Percentiles rank a stretch among this genome's conserved stretches.
phyloP scores from a whole-genome alignment of 768 basidiomycete genomes.

The Naganishia kalamii region DNA sequence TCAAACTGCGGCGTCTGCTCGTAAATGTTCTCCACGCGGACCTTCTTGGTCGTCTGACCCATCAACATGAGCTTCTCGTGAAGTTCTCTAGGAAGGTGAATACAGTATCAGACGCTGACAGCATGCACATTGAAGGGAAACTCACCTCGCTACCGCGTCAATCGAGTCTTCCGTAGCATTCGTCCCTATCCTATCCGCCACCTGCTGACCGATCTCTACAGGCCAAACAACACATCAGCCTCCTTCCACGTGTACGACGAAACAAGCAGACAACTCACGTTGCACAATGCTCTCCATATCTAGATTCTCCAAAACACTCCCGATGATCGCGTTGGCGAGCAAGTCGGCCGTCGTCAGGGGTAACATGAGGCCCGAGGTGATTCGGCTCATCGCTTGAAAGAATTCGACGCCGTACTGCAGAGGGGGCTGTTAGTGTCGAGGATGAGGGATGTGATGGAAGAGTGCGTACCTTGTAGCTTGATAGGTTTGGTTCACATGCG shows the following conservation, averaged over 20 bases:
- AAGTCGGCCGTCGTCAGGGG: conserved; percentile 92
- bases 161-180: conserved; percentile 84
- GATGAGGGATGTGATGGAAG: not conserved
- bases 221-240: not conserved
- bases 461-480: conserved; percentile 37
- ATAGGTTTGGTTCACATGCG: conserved; percentile 76
- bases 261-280: conserved; percentile 26
- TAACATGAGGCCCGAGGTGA: conserved; percentile 92
- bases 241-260: not conserved
- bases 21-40: conserved; percentile 94
- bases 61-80: conserved; percentile 83
- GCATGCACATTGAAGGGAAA: not conserved
- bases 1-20: conserved; percentile 78
- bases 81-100: conserved; percentile 54
- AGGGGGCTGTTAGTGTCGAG: not conserved
- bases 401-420: conserved; percentile 56
- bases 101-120: not conserved
- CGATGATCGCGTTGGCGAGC: conserved; percentile 86
- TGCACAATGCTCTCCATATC: conserved; percentile 95
- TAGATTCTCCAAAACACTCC: conserved; percentile 91
- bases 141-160: conserved; percentile 77
- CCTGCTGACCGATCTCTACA: conserved; percentile 80
- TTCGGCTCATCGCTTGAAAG: conserved; percentile 82
- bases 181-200: conserved; percentile 75
- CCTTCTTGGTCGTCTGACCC: conserved; percentile 94